A percentile compares a stretch with the other conserved stretches of the same genome.
These are phyloP conservation scores for Suillus paluster DNA, from an alignment of 768 basidiomycete species.

Conservation along the genomic window DNA sequence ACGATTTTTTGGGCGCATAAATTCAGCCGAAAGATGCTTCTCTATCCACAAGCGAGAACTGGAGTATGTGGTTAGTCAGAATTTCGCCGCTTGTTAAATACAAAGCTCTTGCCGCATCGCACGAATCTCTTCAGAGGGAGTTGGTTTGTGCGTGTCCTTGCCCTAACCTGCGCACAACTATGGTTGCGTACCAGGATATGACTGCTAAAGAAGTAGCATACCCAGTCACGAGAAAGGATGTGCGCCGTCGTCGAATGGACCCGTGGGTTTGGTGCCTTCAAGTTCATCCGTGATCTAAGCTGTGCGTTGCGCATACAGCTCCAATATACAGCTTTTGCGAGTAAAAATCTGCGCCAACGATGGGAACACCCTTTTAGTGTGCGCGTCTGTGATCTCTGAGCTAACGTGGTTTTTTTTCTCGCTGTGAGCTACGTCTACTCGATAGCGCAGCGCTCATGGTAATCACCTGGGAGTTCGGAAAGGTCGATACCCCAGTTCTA, in stretches of 20 bases:
- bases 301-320: conserved; percentile 98
- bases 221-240: conserved; percentile 90
- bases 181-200: conserved; percentile 72
- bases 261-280: conserved; percentile 95
- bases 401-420: conserved; percentile 95
- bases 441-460: conserved; percentile 97
- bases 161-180: conserved; percentile 91
- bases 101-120: too few relatives aligned
- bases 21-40: too few relatives aligned
- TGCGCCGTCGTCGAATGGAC: conserved; percentile 94
- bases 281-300: conserved; percentile 92
- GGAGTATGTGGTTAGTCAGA: too few relatives aligned
- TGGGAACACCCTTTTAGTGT: conserved; percentile 88
- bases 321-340: conserved; percentile 98
- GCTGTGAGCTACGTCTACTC: conserved; percentile 98
- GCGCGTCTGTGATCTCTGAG: conserved; percentile 93
- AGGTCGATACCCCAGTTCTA: conserved; percentile 83
- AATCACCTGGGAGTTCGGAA: conserved; percentile 81
- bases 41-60: too few relatives aligned
- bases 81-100: too few relatives aligned
- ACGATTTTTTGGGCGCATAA: conserved; percentile 43
- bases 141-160: conserved; percentile 78
- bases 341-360: conserved; percentile 98
- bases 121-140: too few relatives aligned
- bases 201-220: conserved; percentile 84